phyloP scores from a whole-genome alignment of 2,329 filamentous ascomycete species.

The Bipolaris cookei region DNA sequence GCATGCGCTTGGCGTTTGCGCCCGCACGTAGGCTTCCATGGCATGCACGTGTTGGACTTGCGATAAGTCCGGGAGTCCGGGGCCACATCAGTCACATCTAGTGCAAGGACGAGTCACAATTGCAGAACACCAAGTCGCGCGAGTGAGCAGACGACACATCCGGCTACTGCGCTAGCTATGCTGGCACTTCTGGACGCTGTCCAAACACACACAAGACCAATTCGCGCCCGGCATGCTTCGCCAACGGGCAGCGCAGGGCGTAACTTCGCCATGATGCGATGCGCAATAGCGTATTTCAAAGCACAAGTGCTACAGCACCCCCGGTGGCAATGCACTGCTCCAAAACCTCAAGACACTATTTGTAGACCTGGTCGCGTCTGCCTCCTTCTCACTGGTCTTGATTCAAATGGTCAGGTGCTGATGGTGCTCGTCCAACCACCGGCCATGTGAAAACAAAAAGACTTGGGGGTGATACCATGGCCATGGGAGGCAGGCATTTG shows the following conservation, averaged over 20 bases:
- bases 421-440: too few relatives aligned
- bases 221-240: conserved; percentile 10
- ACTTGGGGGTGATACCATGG: conserved; percentile 6
- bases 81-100: not conserved
- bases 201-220: conserved; percentile 7
- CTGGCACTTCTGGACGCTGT: not conserved
- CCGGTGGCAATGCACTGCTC: conserved; percentile 1
- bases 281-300: conserved; percentile 4
- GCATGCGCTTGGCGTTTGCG: not conserved
- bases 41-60: not conserved
- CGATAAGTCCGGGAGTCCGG: not conserved
- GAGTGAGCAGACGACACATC: not conserved
- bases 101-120: not conserved
- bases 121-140: not conserved
- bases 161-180: not conserved
- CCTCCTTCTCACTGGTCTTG: not conserved
- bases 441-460: too few relatives aligned
- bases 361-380: not conserved
- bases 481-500: not conserved
- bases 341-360: not conserved
- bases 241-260: conserved; percentile 19
- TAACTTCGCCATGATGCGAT: conserved; percentile 17
- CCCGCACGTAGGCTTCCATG: not conserved
- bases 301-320: conserved; percentile 12
- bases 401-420: not conserved